These are phyloP conservation scores for Wickerhamomyces pijperi DNA, from an alignment of 805 yeast genomes.

Conservation along the genomic window DNA sequence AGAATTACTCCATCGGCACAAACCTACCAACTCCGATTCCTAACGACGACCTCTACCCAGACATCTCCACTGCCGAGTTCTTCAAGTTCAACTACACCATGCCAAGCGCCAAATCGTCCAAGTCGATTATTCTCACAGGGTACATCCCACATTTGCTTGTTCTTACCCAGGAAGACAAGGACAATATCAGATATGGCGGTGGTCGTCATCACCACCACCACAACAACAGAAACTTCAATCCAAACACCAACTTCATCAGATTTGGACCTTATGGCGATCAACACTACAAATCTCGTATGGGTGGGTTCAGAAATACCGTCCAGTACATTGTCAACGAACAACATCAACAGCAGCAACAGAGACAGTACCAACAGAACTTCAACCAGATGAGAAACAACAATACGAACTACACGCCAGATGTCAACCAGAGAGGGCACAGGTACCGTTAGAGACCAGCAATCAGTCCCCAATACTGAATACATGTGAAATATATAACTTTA, in stretches of 20 bases:
- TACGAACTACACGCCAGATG: constrained; percentile 6
- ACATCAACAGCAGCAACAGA: neutral
- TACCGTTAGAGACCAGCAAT: too few relatives aligned
- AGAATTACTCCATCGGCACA: constrained; percentile 21
- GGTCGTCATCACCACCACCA: constrained; percentile 18
- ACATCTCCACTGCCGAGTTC: constrained; percentile 29
- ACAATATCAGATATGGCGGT: constrained; percentile 36
- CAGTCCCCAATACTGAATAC: too few relatives aligned
- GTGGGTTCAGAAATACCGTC: constrained; percentile 39
- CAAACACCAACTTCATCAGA: constrained; percentile 27
- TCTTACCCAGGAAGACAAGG: constrained; percentile 60
- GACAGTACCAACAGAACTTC: constrained; percentile 9
- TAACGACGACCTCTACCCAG: constrained; percentile 23
- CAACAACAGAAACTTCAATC: constrained; percentile 16
- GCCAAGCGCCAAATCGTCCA: constrained; percentile 49
- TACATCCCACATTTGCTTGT: constrained; percentile 51
- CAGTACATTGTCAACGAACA: constrained; percentile 3
- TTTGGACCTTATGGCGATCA: constrained; percentile 39
- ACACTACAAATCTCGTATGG: constrained; percentile 34
- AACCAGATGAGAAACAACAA: neutral
- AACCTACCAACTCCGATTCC: constrained; percentile 24
- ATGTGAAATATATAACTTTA: too few relatives aligned
- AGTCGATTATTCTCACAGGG: constrained; percentile 79
- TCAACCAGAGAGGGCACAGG: neutral
- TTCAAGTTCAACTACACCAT: constrained; percentile 42